phyloP scores from a whole-genome alignment of 768 basidiomycete species.

The Lentinula sp. region DNA sequence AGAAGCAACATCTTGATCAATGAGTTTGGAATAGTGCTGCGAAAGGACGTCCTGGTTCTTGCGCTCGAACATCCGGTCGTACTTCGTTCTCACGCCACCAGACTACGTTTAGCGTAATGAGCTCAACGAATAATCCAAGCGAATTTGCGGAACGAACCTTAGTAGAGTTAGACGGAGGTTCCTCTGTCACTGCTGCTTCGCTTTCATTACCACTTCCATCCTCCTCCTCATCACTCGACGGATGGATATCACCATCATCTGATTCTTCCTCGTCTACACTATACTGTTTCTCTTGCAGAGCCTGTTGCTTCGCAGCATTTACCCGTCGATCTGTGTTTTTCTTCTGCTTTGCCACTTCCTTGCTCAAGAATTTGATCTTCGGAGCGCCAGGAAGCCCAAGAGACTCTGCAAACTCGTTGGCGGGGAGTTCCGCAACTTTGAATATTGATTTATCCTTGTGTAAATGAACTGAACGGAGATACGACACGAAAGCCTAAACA shows the following conservation, averaged over 20 bases:
- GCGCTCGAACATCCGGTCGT: slow-evolving; percentile 96
- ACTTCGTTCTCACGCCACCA: slow-evolving; percentile 74
- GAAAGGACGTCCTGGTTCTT: slow-evolving; percentile 93
- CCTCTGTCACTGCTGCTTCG: neutral
- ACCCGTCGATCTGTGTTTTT: slow-evolving; percentile 60
- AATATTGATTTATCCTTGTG: slow-evolving; percentile 95
- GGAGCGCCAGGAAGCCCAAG: slow-evolving; percentile 93
- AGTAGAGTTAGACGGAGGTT: slow-evolving; percentile 18
- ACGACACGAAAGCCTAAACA: slow-evolving; percentile 87
- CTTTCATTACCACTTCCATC: slow-evolving; percentile 16
- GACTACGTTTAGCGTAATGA: slow-evolving; percentile 17
- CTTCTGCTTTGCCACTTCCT: slow-evolving; percentile 62
- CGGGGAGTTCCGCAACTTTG: slow-evolving; percentile 76
- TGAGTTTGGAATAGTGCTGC: slow-evolving; percentile 82
- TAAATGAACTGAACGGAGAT: slow-evolving; percentile 85
- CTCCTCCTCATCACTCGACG: slow-evolving; percentile 21
- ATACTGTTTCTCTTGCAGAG: slow-evolving; percentile 20
- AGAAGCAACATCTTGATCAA: slow-evolving; percentile 56
- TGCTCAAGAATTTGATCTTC: slow-evolving; percentile 82
- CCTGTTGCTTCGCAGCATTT: slow-evolving; percentile 28
- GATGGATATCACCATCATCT: slow-evolving; percentile 15
- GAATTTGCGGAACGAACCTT: slow-evolving; percentile 30
- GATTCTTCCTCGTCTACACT: slow-evolving; percentile 24
- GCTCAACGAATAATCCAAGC: neutral
- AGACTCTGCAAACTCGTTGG: slow-evolving; percentile 80